A percentile compares a stretch with the other conserved stretches of the same genome.
These are phyloP conservation scores for Epichloe brachyelytri DNA, from an alignment of 2,329 filamentous ascomycete species.

Conservation along the genomic window DNA sequence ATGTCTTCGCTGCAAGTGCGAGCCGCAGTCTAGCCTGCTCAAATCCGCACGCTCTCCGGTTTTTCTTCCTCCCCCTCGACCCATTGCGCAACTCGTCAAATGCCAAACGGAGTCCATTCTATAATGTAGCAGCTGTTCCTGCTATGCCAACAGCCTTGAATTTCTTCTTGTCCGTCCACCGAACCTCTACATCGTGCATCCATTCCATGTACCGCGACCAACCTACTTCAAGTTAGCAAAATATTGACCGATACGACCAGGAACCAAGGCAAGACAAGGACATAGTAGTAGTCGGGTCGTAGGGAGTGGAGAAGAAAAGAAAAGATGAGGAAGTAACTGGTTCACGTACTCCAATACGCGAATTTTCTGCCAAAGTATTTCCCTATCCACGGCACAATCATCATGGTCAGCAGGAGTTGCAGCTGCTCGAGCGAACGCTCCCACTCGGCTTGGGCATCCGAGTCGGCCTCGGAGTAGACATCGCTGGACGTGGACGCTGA, in stretches of 20 bases:
- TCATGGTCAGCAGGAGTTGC: conserved; percentile 86
- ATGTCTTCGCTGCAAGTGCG: neutral
- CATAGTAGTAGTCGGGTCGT: neutral
- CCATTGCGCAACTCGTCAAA: neutral
- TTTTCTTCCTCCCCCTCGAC: neutral
- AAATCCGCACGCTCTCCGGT: neutral
- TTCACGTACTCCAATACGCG: conserved; percentile 74
- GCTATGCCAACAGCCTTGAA: conserved; percentile 52
- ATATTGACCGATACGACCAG: neutral
- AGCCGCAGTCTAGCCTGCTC: neutral
- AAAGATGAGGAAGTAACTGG: neutral
- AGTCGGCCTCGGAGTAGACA: conserved; percentile 45
- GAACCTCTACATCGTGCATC: conserved; percentile 70
- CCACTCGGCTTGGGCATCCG: conserved; percentile 91
- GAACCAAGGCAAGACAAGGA: neutral
- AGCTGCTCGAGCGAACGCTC: conserved; percentile 86
- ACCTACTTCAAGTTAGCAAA: conserved; percentile 35
- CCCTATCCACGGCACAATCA: conserved; percentile 82
- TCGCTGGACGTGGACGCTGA: conserved; percentile 36
- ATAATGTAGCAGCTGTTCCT: conserved; percentile 46
- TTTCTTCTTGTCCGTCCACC: conserved; percentile 45
- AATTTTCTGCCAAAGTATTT: conserved; percentile 93
- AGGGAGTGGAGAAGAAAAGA: neutral
- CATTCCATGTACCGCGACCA: conserved; percentile 93
- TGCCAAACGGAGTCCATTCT: conserved; percentile 6